Conservation (phyloP, 176 grass and related monocot genomes). For the Zoysia pacifica region DNA sequence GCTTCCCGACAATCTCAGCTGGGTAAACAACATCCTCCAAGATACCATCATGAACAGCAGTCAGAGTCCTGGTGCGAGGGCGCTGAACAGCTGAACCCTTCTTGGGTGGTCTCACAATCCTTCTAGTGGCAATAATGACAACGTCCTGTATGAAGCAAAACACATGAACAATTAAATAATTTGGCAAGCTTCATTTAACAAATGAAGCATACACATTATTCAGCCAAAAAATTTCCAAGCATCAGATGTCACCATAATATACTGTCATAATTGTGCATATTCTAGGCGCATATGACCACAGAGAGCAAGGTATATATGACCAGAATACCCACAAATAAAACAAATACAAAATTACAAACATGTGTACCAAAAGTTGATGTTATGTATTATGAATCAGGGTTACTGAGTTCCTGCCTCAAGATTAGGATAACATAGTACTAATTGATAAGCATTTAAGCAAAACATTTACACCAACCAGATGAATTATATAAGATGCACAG, state of each 20-base stretch:
- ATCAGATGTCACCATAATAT: neutral
- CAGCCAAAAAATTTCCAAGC: neutral
- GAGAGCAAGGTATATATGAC: neutral
- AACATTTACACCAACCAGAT: neutral
- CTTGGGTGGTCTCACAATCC: slow-evolving; percentile 77
- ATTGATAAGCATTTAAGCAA: neutral
- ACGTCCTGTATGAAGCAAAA: slow-evolving; percentile 50
- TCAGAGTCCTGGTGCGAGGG: slow-evolving; percentile 68
- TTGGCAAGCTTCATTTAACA: neutral
- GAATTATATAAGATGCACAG: neutral
- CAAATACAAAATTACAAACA: neutral
- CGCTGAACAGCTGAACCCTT: slow-evolving; percentile 75
- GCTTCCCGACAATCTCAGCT: slow-evolving; percentile 24
- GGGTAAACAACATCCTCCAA: slow-evolving; percentile 62
- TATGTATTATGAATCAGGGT: neutral
- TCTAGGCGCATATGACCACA: too few species aligned
- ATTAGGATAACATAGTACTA: neutral
- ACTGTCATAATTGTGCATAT: neutral
- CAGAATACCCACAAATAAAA: neutral
- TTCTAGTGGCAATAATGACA: slow-evolving; percentile 60
- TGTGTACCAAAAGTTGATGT: neutral
- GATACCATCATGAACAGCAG: slow-evolving; percentile 61
- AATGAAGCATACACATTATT: neutral
- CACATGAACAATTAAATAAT: neutral
- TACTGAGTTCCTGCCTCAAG: neutral